Evolutionary conservation across 139 green algal genomes (phyloP).

Genomic region (Trebouxia sp.): DNA sequence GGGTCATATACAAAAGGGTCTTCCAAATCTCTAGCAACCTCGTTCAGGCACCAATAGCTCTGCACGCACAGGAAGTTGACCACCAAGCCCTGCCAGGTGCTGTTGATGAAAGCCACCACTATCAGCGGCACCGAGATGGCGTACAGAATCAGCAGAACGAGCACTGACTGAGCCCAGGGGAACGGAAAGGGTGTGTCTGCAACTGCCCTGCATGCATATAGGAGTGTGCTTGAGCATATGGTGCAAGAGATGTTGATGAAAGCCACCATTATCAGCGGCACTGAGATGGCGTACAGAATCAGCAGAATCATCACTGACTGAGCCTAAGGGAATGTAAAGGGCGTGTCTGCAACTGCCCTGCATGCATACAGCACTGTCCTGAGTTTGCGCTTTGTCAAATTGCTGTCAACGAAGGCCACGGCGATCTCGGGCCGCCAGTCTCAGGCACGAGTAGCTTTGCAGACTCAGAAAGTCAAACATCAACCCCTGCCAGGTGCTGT

Average conservation of each 20-base stretch:
- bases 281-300: slow-evolving; percentile 37
- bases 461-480: slow-evolving; percentile 40
- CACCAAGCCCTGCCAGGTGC: slow-evolving; percentile 34
- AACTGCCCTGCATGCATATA: slow-evolving; percentile 44
- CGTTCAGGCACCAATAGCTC: slow-evolving; percentile 55
- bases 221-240: too few species aligned
- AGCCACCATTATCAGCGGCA: slow-evolving; percentile 48
- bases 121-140: slow-evolving; percentile 45
- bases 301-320: slow-evolving; percentile 59
- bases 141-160: slow-evolving; percentile 51
- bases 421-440: slow-evolving; percentile 55
- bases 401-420: too few species aligned
- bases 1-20: slow-evolving; percentile 56
- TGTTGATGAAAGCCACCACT: slow-evolving; percentile 38
- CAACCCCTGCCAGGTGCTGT: slow-evolving; percentile 35
- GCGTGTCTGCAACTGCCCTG: slow-evolving; percentile 59
- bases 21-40: slow-evolving; percentile 55
- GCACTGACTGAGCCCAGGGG: slow-evolving; percentile 58
- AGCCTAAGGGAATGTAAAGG: slow-evolving; percentile 68
- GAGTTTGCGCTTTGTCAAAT: too few species aligned
- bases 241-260: too few species aligned
- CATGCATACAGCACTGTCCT: background rate
- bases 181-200: slow-evolving; percentile 72
- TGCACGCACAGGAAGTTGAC: slow-evolving; percentile 41
- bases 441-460: slow-evolving; percentile 52